phyloP scores from a whole-genome alignment of 2,329 filamentous ascomycete species.

The Sclerotiophoma versabilis region DNA sequence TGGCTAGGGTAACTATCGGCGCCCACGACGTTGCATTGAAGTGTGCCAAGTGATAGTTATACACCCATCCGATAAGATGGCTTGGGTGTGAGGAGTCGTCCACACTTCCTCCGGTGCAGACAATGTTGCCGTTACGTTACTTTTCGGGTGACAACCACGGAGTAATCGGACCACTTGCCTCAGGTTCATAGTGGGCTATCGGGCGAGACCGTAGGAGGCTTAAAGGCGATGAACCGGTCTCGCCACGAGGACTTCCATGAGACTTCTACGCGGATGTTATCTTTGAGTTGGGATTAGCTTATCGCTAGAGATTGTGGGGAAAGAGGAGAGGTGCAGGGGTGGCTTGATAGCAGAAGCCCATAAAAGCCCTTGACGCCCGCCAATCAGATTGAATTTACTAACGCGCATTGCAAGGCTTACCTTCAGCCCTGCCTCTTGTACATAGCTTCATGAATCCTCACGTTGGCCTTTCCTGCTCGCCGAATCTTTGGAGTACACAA shows the following conservation, averaged over 20 bases:
- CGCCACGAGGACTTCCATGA: background rate
- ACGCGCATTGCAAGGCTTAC: background rate
- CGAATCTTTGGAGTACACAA: background rate
- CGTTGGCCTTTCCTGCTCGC: background rate
- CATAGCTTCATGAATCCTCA: background rate
- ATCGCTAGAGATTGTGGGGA: constrained; percentile 11
- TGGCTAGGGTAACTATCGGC: constrained; percentile 1
- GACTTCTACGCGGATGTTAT: constrained; percentile 5
- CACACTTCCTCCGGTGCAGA: background rate
- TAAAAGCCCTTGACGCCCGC: constrained; percentile 8
- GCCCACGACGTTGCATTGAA: background rate
- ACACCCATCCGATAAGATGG: constrained; percentile 4
- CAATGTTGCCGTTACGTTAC: background rate
- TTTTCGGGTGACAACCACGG: background rate
- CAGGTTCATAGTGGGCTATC: background rate
- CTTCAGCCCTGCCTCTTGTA: background rate
- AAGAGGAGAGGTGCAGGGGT: background rate
- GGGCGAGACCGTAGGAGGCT: background rate
- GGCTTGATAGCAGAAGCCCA: constrained; percentile 1
- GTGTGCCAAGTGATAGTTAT: constrained; percentile 14
- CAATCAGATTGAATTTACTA: background rate
- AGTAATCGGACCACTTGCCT: constrained; percentile 4
- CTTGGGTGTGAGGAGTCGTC: background rate
- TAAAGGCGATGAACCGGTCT: background rate
- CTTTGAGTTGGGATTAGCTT: constrained; percentile 13